phyloP scores from a whole-genome alignment of 805 yeast species.

The Candida gorgasii region DNA sequence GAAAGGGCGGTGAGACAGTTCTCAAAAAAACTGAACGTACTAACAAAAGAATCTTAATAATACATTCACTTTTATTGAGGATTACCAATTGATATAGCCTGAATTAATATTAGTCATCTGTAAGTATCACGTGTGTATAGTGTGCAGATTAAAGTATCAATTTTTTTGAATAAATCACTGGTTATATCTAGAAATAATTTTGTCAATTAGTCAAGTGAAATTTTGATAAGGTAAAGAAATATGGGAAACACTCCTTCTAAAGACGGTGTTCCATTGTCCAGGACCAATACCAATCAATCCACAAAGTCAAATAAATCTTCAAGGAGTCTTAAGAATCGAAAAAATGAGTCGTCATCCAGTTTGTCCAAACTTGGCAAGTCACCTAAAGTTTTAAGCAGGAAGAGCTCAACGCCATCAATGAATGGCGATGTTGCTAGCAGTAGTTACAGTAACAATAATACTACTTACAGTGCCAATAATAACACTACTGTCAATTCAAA shows the following conservation, averaged over 20 bases:
- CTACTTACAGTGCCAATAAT: neutral
- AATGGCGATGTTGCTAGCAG: neutral
- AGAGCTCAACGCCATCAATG: conserved; percentile 21
- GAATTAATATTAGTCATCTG: neutral
- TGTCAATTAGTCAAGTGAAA: neutral
- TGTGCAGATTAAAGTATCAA: no score
- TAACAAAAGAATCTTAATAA: conserved; percentile 1
- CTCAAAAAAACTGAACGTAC: conserved; percentile 6
- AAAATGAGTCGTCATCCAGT: conserved; percentile 14
- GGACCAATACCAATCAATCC: conserved; percentile 57
- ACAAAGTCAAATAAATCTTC: conserved; percentile 28
- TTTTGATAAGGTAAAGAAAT: conserved; percentile 4
- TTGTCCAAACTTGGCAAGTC: conserved; percentile 21
- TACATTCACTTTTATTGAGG: neutral
- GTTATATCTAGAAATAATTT: no score
- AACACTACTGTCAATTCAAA: conserved; percentile 4
- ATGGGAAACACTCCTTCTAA: conserved; percentile 60
- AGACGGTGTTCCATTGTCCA: conserved; percentile 48
- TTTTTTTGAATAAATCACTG: no score
- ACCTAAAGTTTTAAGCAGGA: conserved; percentile 32
- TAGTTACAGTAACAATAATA: neutral
- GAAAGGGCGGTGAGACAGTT: conserved; percentile 8
- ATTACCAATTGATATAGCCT: neutral
- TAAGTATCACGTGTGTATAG: neutral
- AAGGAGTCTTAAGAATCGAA: conserved; percentile 10